phyloP scores from a whole-genome alignment of 2,329 filamentous ascomycete genomes.

The Neoarthrinium moseri region DNA sequence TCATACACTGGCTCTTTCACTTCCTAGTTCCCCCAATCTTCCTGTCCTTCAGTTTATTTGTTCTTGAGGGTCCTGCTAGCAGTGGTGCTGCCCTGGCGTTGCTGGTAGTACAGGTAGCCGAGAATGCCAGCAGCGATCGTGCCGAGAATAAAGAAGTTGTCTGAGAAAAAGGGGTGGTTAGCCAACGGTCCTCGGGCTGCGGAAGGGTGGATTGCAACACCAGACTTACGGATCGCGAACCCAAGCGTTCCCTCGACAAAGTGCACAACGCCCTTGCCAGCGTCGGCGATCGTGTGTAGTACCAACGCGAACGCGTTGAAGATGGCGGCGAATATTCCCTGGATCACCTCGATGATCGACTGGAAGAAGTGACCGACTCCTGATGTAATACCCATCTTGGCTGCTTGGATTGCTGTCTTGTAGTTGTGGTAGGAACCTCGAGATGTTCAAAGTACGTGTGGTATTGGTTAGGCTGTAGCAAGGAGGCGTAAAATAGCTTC shows the following conservation, averaged over 20 bases:
- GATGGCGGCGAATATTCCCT: constrained; percentile 21
- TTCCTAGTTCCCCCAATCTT: not conserved
- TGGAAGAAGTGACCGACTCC: constrained; percentile 26
- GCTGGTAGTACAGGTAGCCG: constrained; percentile 26
- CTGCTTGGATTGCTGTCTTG: not conserved
- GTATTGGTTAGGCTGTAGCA: too few species aligned
- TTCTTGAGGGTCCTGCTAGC: constrained; percentile 23
- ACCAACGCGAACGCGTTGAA: constrained; percentile 22
- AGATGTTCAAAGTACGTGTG: not conserved
- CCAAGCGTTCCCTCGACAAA: constrained; percentile 30
- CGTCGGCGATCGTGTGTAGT: constrained; percentile 17
- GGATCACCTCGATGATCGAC: constrained; percentile 22
- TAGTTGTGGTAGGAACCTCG: not conserved
- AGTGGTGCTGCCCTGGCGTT: constrained; percentile 24
- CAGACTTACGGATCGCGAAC: constrained; percentile 28
- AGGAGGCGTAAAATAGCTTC: too few species aligned
- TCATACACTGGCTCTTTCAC: not conserved
- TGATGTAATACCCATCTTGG: constrained; percentile 27
- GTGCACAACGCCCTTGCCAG: constrained; percentile 20
- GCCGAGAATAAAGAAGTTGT: constrained; percentile 32
- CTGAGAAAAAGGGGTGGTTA: too few species aligned
- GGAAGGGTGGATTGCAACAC: not conserved
- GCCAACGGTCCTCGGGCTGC: too few species aligned
- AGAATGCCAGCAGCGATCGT: constrained; percentile 26
- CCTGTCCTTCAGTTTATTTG: constrained; percentile 12